These are phyloP conservation scores for Pseudogymnoascus sp. DNA, from an alignment of 2,329 filamentous ascomycete genomes.

Conservation along the genomic window DNA sequence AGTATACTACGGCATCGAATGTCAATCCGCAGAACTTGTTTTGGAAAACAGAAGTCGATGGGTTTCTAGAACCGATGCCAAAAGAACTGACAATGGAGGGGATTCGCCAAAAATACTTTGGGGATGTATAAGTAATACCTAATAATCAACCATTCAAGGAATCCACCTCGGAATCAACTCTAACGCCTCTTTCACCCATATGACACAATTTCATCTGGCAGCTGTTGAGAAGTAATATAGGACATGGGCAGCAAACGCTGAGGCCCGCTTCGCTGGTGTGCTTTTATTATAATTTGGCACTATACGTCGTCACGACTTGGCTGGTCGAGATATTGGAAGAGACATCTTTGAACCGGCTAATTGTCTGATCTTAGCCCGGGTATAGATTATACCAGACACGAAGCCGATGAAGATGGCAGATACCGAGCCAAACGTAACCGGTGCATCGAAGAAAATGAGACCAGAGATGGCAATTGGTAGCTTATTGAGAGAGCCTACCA, in stretches of 20 bases:
- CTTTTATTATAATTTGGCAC: no score
- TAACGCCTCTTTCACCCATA: conserved; percentile 34
- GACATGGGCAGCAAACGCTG: no score
- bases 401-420: conserved; percentile 83
- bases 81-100: conserved; percentile 35
- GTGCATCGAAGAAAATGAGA: conserved; percentile 84
- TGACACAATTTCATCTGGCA: conserved; percentile 38
- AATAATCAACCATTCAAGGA: background rate
- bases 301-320: conserved; percentile 54
- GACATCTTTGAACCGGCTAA: conserved; percentile 57
- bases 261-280: no score
- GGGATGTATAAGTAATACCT: conserved; percentile 22
- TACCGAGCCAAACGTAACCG: conserved; percentile 79
- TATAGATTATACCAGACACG: conserved; percentile 79
- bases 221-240: conserved; percentile 30
- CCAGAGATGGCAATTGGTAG: conserved; percentile 84
- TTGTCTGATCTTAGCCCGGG: conserved; percentile 77
- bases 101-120: conserved; percentile 32
- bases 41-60: conserved; percentile 34
- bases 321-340: conserved; percentile 57
- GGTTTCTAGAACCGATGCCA: conserved; percentile 33
- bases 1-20: conserved; percentile 30
- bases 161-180: conserved; percentile 21
- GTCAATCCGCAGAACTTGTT: conserved; percentile 35
- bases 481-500: conserved; percentile 97